phyloP scores from a whole-genome alignment of 208 protist species.

The Trypanosoma scelopori region DNA sequence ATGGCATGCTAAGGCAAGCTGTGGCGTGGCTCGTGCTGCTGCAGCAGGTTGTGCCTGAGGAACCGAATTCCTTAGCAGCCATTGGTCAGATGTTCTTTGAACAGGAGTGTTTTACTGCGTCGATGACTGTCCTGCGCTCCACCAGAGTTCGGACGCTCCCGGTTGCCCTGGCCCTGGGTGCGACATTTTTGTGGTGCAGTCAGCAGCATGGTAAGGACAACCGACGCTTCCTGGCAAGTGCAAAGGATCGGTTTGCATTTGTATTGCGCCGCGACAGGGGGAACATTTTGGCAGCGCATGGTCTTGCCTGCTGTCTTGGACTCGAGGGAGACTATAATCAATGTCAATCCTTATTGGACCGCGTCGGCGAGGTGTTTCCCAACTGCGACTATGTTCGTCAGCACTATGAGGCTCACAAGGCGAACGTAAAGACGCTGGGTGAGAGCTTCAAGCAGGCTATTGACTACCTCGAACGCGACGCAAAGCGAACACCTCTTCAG shows the following conservation, averaged over 20 bases:
- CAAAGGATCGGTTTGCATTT: slow-evolving; percentile 54
- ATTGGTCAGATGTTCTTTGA: slow-evolving; percentile 67
- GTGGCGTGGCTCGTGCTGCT: slow-evolving; percentile 82
- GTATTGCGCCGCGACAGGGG: slow-evolving; percentile 57
- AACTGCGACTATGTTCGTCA: slow-evolving; percentile 49
- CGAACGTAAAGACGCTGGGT: slow-evolving; percentile 74
- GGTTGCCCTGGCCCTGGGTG: slow-evolving; percentile 58
- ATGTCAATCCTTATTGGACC: slow-evolving; percentile 69
- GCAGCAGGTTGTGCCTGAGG: slow-evolving; percentile 57
- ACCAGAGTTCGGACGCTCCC: slow-evolving; percentile 36
- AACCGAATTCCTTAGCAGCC: slow-evolving; percentile 50
- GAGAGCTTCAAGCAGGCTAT: slow-evolving; percentile 78
- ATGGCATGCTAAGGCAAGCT: slow-evolving; percentile 56
- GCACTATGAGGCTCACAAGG: slow-evolving; percentile 60
- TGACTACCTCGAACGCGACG: slow-evolving; percentile 54
- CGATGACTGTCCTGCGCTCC: slow-evolving; percentile 45
- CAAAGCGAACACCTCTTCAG: slow-evolving; percentile 52
- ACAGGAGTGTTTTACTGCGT: slow-evolving; percentile 35
- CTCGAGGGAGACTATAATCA: slow-evolving; percentile 56
- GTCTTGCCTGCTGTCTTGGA: slow-evolving; percentile 80
- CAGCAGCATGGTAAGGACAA: slow-evolving; percentile 59
- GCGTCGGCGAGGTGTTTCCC: slow-evolving; percentile 65
- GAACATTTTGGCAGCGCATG: slow-evolving; percentile 83
- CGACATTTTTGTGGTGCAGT: slow-evolving; percentile 61
- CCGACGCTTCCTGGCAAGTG: slow-evolving; percentile 38